Evolutionary conservation across 2,329 filamentous ascomycete genomes (phyloP).

Genomic region (Colletotrichum agaves): DNA sequence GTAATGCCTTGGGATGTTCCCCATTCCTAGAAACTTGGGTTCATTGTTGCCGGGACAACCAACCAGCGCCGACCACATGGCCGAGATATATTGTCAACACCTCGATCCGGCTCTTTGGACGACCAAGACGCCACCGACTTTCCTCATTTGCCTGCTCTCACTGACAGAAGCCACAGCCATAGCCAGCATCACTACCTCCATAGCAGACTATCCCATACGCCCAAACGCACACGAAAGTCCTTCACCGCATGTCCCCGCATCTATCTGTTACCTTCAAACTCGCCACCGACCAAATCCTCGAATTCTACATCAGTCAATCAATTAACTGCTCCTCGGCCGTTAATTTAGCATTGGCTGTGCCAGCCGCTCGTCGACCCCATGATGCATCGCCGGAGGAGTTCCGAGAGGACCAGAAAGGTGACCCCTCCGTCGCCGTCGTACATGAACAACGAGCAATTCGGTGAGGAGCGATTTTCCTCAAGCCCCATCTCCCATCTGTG

Average conservation of each 20-base stretch:
- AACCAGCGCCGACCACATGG: slow-evolving; percentile 32
- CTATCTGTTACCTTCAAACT: neutral
- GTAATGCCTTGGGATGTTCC: slow-evolving; percentile 4
- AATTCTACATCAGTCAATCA: neutral
- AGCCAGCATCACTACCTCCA: slow-evolving; percentile 24
- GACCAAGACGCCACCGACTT: neutral
- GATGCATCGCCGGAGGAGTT: slow-evolving; percentile 42
- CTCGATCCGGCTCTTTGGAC: neutral
- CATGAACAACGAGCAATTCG: slow-evolving; percentile 76
- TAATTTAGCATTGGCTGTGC: neutral
- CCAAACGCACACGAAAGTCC: neutral
- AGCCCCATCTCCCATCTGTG: slow-evolving; percentile 5
- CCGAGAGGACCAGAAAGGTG: slow-evolving; percentile 61
- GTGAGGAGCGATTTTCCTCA: slow-evolving; percentile 52
- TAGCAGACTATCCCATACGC: slow-evolving; percentile 4
- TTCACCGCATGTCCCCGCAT: slow-evolving; percentile 20
- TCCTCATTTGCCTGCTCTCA: neutral
- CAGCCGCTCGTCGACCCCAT: neutral
- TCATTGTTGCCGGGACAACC: slow-evolving; percentile 36
- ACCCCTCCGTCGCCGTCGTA: slow-evolving; percentile 71
- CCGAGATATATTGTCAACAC: slow-evolving; percentile 30
- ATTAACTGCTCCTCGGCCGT: neutral
- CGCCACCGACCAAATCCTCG: neutral
- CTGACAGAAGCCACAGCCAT: neutral
- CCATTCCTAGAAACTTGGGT: slow-evolving; percentile 4